Base-by-base conservation (phyloP, 2,329 filamentous ascomycete species). In the Ophiostoma ulmi region DNA sequence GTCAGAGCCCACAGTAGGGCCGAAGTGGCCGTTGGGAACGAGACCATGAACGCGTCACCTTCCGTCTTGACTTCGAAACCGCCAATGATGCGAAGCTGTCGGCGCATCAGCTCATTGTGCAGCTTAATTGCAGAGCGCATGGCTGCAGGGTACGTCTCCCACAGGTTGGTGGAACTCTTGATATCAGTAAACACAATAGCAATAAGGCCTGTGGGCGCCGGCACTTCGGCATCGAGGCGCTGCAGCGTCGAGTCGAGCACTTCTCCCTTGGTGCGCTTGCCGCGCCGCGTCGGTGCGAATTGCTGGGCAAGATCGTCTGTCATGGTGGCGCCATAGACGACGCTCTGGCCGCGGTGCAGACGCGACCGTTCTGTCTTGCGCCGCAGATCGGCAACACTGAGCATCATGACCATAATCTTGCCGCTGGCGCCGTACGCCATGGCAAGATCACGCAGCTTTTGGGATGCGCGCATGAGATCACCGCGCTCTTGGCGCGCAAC, bases 21-120 rank as follows among this genome's bases (percentile, higher is more conserved):
- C 10, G 94, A 95, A 0, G 95, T 98, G 2, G 95, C 93, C 0
- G 95, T 98, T 1, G 94, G 92, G 80, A 99, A 99, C 11, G 94
- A 97, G 41, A 99, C 95, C 94, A 99, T 98, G 77, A 99, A 99
- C 10, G 95, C 95, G 80, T 99, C 95, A 75, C 95, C 95, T 92
- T 99, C 95, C 22, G 95, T 99, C 85, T 99, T 99, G 80, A 99
- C 95, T 81, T 99, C 95, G 77, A 97, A 99, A 0, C 95, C 95
- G 77, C 95, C 95, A 75, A 97, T 96, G 73, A 94, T 90, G 68
- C 95, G 90, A 75, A 99, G 83, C 78, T 98, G 94, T 70, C 95
- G 88, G 75, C 95, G 91, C 90, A 99, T 97, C 65, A 97, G 88
- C 76, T 97, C 93, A 79, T 99, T 99, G 84, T 99, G 95, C 75